A percentile compares a stretch with the other conserved stretches of the same genome.
Evolutionary conservation across 2,329 filamentous ascomycete genomes (phyloP).

Genomic region (Cladosporium sp.): DNA sequence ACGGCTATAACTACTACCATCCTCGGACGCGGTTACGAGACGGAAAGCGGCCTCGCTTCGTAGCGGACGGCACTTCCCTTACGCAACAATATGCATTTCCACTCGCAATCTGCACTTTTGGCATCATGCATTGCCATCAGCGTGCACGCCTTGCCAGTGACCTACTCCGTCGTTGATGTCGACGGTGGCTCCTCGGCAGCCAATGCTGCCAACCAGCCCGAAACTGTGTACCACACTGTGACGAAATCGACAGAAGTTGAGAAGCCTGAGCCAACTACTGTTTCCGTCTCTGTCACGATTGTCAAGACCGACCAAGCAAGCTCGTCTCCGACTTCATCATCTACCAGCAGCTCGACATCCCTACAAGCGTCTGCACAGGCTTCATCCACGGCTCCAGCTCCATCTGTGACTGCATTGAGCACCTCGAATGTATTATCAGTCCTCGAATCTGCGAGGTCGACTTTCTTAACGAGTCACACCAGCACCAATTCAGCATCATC

Average conservation of each 20-base stretch:
- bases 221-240: constrained; percentile 10
- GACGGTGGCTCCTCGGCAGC: constrained; percentile 4
- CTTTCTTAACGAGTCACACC: background rate
- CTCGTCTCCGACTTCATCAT: background rate
- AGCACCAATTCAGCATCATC: background rate
- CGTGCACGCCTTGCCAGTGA: constrained; percentile 4
- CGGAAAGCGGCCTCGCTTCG: background rate
- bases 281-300: background rate
- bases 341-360: background rate
- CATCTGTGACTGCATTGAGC: background rate
- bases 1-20: background rate
- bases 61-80: background rate
- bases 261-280: constrained; percentile 1
- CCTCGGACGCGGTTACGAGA: background rate
- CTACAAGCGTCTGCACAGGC: background rate
- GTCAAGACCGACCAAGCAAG: background rate
- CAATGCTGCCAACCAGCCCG: background rate
- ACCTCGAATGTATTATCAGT: background rate
- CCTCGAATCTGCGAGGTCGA: background rate
- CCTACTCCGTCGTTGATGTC: constrained; percentile 12
- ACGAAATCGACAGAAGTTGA: constrained; percentile 5
- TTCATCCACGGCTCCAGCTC: background rate
- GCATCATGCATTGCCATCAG: constrained; percentile 6
- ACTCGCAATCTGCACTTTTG: constrained; percentile 3
- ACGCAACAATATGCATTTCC: background rate